These are phyloP conservation scores for Berberis thunbergii DNA, from an alignment of 164 flowering plant genomes.

Conservation along the genomic window DNA sequence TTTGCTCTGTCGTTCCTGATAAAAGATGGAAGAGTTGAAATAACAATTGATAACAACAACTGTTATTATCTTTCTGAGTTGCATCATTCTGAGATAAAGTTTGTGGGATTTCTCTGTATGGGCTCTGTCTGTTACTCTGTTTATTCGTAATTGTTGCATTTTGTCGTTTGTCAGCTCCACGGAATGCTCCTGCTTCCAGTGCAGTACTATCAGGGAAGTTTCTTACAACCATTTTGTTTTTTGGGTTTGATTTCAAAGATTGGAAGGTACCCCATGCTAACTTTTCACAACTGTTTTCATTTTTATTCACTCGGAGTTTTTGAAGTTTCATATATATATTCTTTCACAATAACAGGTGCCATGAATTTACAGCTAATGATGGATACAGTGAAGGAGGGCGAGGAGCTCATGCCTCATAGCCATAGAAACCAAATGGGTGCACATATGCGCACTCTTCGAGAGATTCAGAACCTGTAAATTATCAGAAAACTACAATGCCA, in stretches of 20 bases:
- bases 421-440: no score
- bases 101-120: constrained; percentile 37
- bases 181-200: constrained; percentile 70
- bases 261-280: constrained; percentile 59
- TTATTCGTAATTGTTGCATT: neutral
- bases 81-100: constrained; percentile 15
- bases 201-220: constrained; percentile 53
- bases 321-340: no score
- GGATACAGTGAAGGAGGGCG: constrained; percentile 5
- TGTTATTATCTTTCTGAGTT: constrained; percentile 18
- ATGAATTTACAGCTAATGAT: constrained; percentile 9
- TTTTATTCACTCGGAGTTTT: neutral
- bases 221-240: constrained; percentile 61
- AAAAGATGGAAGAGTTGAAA: constrained; percentile 83
- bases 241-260: constrained; percentile 78
- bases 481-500: neutral
- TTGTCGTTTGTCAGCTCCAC: constrained; percentile 47
- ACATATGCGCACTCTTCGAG: neutral
- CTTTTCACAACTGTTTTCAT: neutral
- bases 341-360: no score
- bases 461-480: neutral
- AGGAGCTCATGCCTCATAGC: constrained; percentile 14
- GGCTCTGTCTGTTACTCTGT: neutral
- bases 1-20: constrained; percentile 84
- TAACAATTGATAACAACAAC: constrained; percentile 41